Evolutionary conservation across 345 rosid species (phyloP), one percentile per base, ranked within the genome.

Genomic region (Euphorbia tirucalli): DNA sequence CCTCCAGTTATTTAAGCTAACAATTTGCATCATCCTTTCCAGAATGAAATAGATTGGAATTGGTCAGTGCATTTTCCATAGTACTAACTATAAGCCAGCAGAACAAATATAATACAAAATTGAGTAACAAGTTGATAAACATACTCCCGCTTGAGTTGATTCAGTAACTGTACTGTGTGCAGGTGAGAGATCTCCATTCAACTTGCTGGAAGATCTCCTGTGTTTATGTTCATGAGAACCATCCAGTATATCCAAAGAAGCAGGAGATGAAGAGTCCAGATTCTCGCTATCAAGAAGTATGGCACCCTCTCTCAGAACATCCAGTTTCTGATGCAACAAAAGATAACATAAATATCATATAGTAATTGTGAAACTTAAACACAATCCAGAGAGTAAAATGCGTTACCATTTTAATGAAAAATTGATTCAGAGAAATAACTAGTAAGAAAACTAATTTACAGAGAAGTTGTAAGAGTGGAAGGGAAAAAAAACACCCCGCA

Each of bases 111-210:
- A 4, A 43, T 30, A 10, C 56, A 61, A 66, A 15, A 22, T 49
- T 7, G 61, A 16, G 28, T 25, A 27, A n/a, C 62, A 77, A 60
- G 61, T 54, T 49, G 72, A 41, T 32, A 74, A 68, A 72, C 87
- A 44, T 81, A 87, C 89, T 61, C 93, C 87, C 70, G 70, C 88
- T 71, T 86, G 95, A 77, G 85, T 83, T 74, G 85, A 80, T 77
- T 95, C 99, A n/a, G 88, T 79, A 69, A 88, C 74, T 11, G 85
- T 76, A 80, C 96, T 87, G 79, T 88, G 80, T 69, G 75, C 73
- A 25, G 89, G 84, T 56, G 93, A 89, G 76, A 88, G 78, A 70
- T 96, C 96, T 32, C 83, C 89, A 84, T 88, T 91, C 86, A 87
- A 80, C 86, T 82, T 88, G 92, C 96, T 88, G 66, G 93, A 85